Conservation (phyloP, 2,329 filamentous ascomycete species). For the Trichoderma lentiforme region DNA sequence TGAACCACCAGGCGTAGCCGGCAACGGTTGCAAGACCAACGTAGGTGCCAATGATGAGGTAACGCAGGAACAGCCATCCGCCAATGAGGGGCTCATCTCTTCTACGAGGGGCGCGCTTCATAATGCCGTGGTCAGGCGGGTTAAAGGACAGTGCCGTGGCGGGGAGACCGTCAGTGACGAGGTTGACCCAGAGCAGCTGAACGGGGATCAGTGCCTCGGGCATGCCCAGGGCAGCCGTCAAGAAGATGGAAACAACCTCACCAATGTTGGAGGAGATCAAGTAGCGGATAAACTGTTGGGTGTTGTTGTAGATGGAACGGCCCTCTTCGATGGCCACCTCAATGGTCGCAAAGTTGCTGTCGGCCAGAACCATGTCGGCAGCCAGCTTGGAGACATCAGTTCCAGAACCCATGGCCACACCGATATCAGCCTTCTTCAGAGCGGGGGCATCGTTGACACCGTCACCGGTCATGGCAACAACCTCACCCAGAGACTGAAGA, state of each 20-base stretch:
- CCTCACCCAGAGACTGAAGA: conserved; percentile 85
- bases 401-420: conserved; percentile 96
- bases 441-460: conserved; percentile 98
- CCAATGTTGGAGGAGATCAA: conserved; percentile 99
- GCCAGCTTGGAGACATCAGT: conserved; percentile 96
- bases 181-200: conserved; percentile 96
- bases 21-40: conserved; percentile 92
- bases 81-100: conserved; percentile 89
- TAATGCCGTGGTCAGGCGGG: conserved; percentile 96
- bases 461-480: conserved; percentile 98
- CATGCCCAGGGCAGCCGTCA: conserved; percentile 95
- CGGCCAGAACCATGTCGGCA: conserved; percentile 96
- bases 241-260: conserved; percentile 97
- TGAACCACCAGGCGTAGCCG: conserved; percentile 99
- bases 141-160: conserved; percentile 97
- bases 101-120: conserved; percentile 87
- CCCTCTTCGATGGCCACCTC: conserved; percentile 95
- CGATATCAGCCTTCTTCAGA: conserved; percentile 97
- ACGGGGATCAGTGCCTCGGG: conserved; percentile 96
- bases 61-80: conserved; percentile 96
- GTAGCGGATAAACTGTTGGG: conserved; percentile 98
- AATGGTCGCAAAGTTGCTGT: conserved; percentile 99
- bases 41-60: conserved; percentile 93
- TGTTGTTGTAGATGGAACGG: conserved; percentile 99
- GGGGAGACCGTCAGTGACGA: conserved; percentile 94